phyloP scores from a whole-genome alignment of 192 early-diverging fungal species.

The Diversispora epigaea region DNA sequence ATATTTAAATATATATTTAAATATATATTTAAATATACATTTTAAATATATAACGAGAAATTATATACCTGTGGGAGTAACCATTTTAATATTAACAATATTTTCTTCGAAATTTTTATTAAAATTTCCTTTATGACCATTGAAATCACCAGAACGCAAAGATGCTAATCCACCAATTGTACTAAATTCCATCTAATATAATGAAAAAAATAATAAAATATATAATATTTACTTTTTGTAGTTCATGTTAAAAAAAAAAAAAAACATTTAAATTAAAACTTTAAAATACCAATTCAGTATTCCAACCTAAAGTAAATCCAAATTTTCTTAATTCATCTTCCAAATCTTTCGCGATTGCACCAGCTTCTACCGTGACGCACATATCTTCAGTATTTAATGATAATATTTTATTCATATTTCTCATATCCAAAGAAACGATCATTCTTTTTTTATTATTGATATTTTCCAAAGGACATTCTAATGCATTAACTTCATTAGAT shows the following conservation, averaged over 20 bases:
- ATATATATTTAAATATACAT: neutral
- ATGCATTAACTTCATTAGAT: slow-evolving; percentile 20
- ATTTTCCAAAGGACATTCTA: slow-evolving; percentile 4
- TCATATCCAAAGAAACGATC: slow-evolving; percentile 15
- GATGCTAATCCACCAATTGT: neutral
- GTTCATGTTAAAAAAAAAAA: neutral
- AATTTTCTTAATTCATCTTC: slow-evolving; percentile 11
- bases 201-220: no score
- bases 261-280: neutral
- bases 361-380: slow-evolving; percentile 4
- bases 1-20: no score
- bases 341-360: slow-evolving; percentile 1
- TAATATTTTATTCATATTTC: slow-evolving; percentile 23
- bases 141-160: neutral
- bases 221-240: neutral
- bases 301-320: slow-evolving; percentile 11
- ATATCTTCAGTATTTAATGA: slow-evolving; percentile 19
- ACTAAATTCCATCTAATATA: slow-evolving; percentile 9
- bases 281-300: neutral
- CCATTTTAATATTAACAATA: slow-evolving; percentile 15
- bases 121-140: neutral
- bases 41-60: neutral
- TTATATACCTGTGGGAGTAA: neutral
- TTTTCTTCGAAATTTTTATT: slow-evolving; percentile 5
- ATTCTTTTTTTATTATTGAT: slow-evolving; percentile 3